phyloP scores from a whole-genome alignment of 2,329 filamentous ascomycete species.

The Endoconidiophora polonica region DNA sequence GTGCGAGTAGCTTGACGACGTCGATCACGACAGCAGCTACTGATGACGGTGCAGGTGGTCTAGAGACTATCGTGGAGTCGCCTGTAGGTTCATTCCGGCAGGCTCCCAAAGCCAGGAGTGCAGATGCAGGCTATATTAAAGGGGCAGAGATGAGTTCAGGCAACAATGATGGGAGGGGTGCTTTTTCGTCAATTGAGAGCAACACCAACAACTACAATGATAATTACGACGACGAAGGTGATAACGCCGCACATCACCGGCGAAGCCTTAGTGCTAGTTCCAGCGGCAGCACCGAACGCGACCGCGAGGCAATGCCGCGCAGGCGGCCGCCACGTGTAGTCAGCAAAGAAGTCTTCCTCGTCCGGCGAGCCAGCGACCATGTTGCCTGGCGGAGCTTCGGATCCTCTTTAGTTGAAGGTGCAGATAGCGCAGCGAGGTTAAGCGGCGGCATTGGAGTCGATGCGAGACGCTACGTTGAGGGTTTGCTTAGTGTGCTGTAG shows the following conservation, averaged over 20 bases:
- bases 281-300: constrained; percentile 14
- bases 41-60: not conserved
- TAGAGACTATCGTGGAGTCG: constrained; percentile 9
- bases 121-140: too few relatives aligned
- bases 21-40: not conserved
- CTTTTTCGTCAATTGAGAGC: not conserved
- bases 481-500: constrained; percentile 35
- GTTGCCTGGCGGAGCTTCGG: constrained; percentile 23
- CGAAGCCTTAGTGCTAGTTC: not conserved
- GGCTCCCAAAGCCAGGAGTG: too few relatives aligned
- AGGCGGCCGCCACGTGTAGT: constrained; percentile 14
- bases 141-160: not conserved
- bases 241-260: not conserved
- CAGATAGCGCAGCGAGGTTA: constrained; percentile 34
- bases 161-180: not conserved
- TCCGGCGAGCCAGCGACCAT: constrained; percentile 43
- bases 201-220: constrained; percentile 13
- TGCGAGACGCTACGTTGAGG: constrained; percentile 59
- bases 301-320: not conserved
- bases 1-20: not conserved
- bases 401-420: constrained; percentile 15
- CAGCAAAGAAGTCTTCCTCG: constrained; percentile 44
- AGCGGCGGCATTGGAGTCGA: constrained; percentile 63
- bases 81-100: not conserved
- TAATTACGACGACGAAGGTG: constrained; percentile 11